Percentiles rank a stretch among this genome's conserved stretches.
These are phyloP conservation scores for Huntiella savannae DNA, from an alignment of 2,329 filamentous ascomycete genomes.

Conservation along the genomic window DNA sequence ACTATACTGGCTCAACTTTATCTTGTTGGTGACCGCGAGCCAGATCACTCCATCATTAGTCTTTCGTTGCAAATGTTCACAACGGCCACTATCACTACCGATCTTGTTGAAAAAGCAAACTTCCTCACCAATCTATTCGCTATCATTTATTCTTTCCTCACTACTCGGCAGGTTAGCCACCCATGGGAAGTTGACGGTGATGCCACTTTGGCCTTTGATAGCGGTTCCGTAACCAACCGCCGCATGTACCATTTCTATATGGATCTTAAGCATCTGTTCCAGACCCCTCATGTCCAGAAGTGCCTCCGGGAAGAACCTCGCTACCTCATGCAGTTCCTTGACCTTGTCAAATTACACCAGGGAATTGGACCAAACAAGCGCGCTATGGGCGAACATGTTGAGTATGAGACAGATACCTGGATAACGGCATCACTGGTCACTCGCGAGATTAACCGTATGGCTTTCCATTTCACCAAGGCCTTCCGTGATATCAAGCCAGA, in stretches of 20 bases:
- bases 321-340: conserved; percentile 86
- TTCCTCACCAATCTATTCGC: conserved; percentile 90
- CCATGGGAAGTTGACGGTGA: conserved; percentile 74
- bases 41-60: conserved; percentile 96
- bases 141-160: conserved; percentile 93
- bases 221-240: conserved; percentile 83
- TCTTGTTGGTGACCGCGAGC: conserved; percentile 85
- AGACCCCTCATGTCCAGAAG: conserved; percentile 73
- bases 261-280: conserved; percentile 79
- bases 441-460: conserved; percentile 82
- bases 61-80: conserved; percentile 92
- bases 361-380: conserved; percentile 87
- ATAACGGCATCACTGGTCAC: conserved; percentile 91
- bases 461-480: conserved; percentile 70
- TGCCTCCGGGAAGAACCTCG: conserved; percentile 64
- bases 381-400: conserved; percentile 85
- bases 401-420: conserved; percentile 97
- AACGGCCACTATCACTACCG: conserved; percentile 86
- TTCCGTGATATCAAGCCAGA: conserved; percentile 53
- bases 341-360: conserved; percentile 88
- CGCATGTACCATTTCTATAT: conserved; percentile 96
- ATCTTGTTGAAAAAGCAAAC: conserved; percentile 86
- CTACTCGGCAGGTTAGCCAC: conserved; percentile 85
- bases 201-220: conserved; percentile 80
- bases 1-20: conserved; percentile 87